Base-by-base conservation (phyloP, 2,329 filamentous ascomycete species). In the Aphanoascus verrucosus region DNA sequence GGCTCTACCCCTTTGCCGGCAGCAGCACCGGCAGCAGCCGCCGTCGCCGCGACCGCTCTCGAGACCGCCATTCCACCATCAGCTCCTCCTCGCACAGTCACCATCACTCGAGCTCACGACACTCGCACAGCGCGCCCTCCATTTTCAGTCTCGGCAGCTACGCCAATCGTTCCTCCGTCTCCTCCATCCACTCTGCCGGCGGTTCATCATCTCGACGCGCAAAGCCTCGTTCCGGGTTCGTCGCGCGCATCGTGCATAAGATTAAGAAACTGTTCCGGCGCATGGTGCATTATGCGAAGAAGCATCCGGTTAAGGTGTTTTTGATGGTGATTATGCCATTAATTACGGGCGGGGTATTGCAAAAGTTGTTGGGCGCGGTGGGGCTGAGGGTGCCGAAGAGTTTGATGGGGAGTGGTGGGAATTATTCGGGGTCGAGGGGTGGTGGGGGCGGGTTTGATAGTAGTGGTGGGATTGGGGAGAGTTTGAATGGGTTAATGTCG, bases 281-380 rank as follows among this genome's bases (percentile, higher is more conserved):
- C 66, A 81, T 96, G 7, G 76, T 85, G 67, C 80, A 84, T 67
- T 94, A 91, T 72, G 85, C 87, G 63, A 85, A 87, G 66, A 78
- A 82, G 37, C 85, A 96, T 72, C 91, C 90, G 0, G 72, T 88
- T 65, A 94, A 94, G 72, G 86, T 94, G 46, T 86, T 96, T 74
- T 77, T 87, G 75, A 79, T 89, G 57, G 84, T 95, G 58, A 79
- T 96, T 63, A 82, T 96, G 79, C 91, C 91, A 8, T 77, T 97
- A 55, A 74, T 96, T 63, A 89, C 85, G 1, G 88, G 88, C 49
- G 91, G 91, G 32, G 85, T 87, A 28, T 72, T 96, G 60, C 83
- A 83, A 7, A 86, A 85, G 45, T 74, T 96, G 43, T 78, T 95
- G 44, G 80, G 81, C 37, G 82, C 83, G 65, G 86, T 96, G 68